phyloP scores from a whole-genome alignment of 1,284 basidiomycete species.

The Apiotrichum gamsii region DNA sequence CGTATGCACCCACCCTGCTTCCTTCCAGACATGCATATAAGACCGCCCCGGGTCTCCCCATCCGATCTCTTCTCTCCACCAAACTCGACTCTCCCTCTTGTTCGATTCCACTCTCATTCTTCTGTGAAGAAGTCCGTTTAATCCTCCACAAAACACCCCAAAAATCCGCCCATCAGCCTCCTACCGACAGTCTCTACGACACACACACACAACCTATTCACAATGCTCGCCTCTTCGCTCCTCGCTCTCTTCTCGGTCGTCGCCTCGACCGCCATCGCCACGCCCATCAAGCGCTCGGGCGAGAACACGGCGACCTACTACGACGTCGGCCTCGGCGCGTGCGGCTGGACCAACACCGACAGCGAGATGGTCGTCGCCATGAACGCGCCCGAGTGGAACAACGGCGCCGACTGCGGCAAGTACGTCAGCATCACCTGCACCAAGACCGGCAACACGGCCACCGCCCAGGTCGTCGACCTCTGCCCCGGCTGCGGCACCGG shows the following conservation, averaged over 20 bases:
- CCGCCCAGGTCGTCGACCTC: conserved; percentile 56
- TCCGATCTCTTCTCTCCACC: neutral
- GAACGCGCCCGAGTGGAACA: conserved; percentile 28
- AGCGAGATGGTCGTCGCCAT: conserved; percentile 37
- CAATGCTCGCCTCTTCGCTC: neutral
- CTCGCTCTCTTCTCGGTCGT: conserved; percentile 22
- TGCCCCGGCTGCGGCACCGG: conserved; percentile 48
- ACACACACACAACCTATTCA: too few relatives aligned
- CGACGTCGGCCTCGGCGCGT: conserved; percentile 38
- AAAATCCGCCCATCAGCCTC: neutral
- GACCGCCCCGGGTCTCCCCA: neutral
- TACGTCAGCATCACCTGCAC: conserved; percentile 60
- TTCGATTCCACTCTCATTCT: neutral
- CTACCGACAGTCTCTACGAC: neutral
- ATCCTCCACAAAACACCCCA: neutral
- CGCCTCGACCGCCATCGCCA: conserved; percentile 23
- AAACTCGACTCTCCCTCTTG: neutral
- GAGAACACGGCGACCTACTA: conserved; percentile 35
- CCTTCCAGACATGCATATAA: neutral
- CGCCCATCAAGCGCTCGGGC: conserved; percentile 18
- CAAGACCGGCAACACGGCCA: conserved; percentile 54
- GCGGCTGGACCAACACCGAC: conserved; percentile 32
- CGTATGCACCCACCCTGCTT: neutral
- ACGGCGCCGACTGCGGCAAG: conserved; percentile 46
- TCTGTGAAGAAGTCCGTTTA: neutral